Base-by-base conservation (phyloP, 2,329 filamentous ascomycete genomes). In the Clarireedia sp. region DNA sequence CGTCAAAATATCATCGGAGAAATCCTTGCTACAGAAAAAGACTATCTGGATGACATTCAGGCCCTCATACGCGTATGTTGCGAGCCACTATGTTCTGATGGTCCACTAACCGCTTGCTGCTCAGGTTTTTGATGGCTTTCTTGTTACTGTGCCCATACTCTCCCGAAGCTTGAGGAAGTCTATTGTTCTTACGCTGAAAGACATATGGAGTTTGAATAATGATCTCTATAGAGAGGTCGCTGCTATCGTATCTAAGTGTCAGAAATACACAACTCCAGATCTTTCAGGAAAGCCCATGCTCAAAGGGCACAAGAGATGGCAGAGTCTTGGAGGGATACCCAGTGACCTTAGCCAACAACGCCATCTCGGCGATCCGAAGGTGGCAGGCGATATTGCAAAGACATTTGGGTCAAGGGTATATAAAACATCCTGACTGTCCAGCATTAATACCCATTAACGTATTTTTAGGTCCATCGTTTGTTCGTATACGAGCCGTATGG, bases 401-500 rank as follows among this genome's bases (percentile, higher is more conserved):
- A 70, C 83, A 7, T 86, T 86, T 66, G 74, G 73, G 9, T 78
- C 76, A 63, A 83, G 79, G 73, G 82, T 81, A 33, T 45, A 62
- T 48, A 43, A 41, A 43, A 5, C 14, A 24, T 6, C 3, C 1
- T 14, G 9, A 2, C 5, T 29, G 6, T 5, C 29, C 38, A 3
- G 29, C n/a, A 38, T 10, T 9, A n/a, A 24, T 29, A 49, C 1
- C 33, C 17, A 12, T n/a, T 54, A 14, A 54, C 33, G 29, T 16
- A 41, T 50, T 19, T 40, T 26, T 26, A 95, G 89, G 85, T 95
- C 73, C 80, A 82, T 57, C 83, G 84, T 0, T 94, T 97, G 72
- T 87, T 88, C 67, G 77, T 86, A 49, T 99, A 99, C 68, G 88
- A 95, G 72, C 89, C 95, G 64, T 99, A 96, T 68, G 88, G 89